phyloP scores from a whole-genome alignment of 73 alveolate species.

The Tetrahymena borealis region DNA sequence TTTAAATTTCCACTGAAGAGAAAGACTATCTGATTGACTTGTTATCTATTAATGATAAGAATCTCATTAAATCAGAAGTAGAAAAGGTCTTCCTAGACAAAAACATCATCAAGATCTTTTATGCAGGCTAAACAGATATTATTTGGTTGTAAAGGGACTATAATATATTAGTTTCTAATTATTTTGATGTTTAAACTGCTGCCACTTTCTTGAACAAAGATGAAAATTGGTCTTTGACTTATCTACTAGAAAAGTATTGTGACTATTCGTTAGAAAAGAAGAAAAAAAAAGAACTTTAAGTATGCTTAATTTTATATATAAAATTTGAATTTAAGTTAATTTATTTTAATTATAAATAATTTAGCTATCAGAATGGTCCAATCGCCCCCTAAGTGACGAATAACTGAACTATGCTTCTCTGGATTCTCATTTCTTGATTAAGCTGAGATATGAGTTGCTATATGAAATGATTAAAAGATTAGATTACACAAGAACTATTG shows the following conservation, averaged over 20 bases:
- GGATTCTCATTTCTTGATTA: neutral
- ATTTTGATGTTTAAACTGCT: neutral
- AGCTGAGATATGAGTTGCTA: neutral
- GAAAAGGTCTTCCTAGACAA: neutral
- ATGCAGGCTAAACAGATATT: neutral
- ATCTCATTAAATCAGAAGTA: neutral
- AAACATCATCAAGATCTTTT: neutral
- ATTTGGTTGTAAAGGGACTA: neutral
- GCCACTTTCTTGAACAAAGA: neutral
- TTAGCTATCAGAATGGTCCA: neutral
- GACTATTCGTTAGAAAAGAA: neutral
- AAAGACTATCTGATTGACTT: neutral
- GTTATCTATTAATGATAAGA: neutral
- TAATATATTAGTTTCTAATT: neutral
- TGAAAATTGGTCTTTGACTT: neutral
- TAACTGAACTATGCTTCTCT: neutral
- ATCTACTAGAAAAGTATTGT: neutral
- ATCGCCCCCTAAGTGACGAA: neutral
- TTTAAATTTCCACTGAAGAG: neutral
- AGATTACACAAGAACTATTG: neutral
- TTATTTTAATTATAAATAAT: neutral
- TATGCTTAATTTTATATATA: neutral
- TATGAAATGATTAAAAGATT: neutral
- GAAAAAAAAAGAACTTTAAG: neutral
- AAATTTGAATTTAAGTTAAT: neutral